phyloP scores from a whole-genome alignment of 805 yeast species.

The Isabelozyma heimii region DNA sequence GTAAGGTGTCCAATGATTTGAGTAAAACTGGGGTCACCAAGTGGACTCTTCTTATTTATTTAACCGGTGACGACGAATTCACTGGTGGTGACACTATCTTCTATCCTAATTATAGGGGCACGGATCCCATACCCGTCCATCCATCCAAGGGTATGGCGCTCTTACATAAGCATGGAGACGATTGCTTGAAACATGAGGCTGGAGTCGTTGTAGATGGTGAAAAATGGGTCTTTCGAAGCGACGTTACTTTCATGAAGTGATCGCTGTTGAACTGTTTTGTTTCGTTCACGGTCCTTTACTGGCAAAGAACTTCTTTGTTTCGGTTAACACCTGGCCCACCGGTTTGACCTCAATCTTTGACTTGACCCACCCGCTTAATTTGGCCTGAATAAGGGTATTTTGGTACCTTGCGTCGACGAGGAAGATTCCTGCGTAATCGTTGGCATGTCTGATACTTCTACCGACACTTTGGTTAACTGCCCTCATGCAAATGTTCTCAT shows the following conservation, averaged over 20 bases:
- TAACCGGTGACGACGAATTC: slow-evolving; percentile 56
- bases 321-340: slow-evolving; percentile 8
- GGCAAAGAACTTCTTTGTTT: slow-evolving; percentile 26
- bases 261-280: slow-evolving; percentile 3
- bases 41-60: slow-evolving; percentile 60
- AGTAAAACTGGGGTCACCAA: slow-evolving; percentile 37
- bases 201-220: slow-evolving; percentile 48
- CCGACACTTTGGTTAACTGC: slow-evolving; percentile 93
- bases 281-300: slow-evolving; percentile 8
- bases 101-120: slow-evolving; percentile 26
- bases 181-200: slow-evolving; percentile 60
- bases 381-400: slow-evolving; percentile 44
- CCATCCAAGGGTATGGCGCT: slow-evolving; percentile 57
- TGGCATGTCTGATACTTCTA: slow-evolving; percentile 79
- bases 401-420: slow-evolving; percentile 66
- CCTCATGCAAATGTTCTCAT: slow-evolving; percentile 85
- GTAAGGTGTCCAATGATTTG: slow-evolving; percentile 14
- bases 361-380: slow-evolving; percentile 73
- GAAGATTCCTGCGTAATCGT: slow-evolving; percentile 76
- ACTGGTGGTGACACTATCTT: slow-evolving; percentile 62
- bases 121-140: slow-evolving; percentile 32
- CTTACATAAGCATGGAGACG: slow-evolving; percentile 65
- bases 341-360: slow-evolving; percentile 16
- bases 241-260: slow-evolving; percentile 28
- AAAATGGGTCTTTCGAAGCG: slow-evolving; percentile 65